Evolutionary conservation across 106 monocot genomes (phyloP).

Genomic region (Allium fistulosum): DNA sequence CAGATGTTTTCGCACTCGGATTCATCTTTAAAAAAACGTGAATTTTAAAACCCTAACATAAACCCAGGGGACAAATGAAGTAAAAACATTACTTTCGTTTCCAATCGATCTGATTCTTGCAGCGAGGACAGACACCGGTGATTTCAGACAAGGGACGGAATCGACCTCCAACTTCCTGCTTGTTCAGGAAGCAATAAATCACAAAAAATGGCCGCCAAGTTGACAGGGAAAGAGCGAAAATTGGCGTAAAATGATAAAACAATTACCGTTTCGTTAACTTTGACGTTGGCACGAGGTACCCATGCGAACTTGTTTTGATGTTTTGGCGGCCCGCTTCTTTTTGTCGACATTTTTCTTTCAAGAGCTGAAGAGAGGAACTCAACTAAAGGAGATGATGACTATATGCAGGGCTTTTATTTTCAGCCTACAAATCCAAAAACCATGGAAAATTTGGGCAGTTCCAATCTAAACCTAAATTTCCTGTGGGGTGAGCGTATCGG

Average conservation of each 20-base stretch:
- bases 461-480: no score
- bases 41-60: no score
- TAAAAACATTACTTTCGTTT: slow-evolving; percentile 46
- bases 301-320: slow-evolving; percentile 83
- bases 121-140: slow-evolving; percentile 82
- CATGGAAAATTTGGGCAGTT: no score
- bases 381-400: no score
- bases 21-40: no score
- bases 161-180: slow-evolving; percentile 71
- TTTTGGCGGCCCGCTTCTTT: slow-evolving; percentile 61
- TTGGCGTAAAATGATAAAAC: neutral
- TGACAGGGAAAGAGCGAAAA: neutral
- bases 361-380: no score
- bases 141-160: slow-evolving; percentile 70
- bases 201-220: no score
- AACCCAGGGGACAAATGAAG: neutral
- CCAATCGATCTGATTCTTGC: slow-evolving; percentile 93
- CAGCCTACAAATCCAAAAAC: neutral
- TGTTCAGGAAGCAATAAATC: no score
- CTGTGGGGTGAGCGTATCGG: no score
- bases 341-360: slow-evolving; percentile 30
- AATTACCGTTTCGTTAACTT: slow-evolving; percentile 74
- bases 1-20: no score
- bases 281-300: slow-evolving; percentile 66
- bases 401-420: neutral